Percentiles rank a stretch among this genome's conserved stretches.
Conservation (phyloP, 345 rosid species). For the Linum trigynum region DNA sequence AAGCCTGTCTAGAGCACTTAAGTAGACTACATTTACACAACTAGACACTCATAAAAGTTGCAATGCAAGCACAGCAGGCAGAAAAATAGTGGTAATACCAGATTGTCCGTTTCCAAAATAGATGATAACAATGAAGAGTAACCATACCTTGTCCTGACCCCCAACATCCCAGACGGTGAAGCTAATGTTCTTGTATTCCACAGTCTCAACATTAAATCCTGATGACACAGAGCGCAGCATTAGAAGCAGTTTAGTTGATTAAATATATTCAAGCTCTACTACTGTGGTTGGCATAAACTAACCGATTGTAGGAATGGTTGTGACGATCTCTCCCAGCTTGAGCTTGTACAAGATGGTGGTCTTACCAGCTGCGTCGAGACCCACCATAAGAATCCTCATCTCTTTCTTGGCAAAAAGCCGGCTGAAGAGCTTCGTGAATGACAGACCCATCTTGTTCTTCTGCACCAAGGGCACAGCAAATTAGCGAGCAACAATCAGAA, state of each 20-base stretch:
- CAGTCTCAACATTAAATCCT: conserved; percentile 4
- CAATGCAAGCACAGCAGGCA: background rate
- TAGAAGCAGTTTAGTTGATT: background rate
- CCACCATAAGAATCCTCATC: conserved; percentile 2
- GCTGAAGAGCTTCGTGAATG: conserved; percentile 3
- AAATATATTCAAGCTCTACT: background rate
- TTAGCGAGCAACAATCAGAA: background rate
- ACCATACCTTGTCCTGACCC: conserved; percentile 5
- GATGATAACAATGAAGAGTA: background rate
- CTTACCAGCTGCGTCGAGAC: conserved; percentile 5
- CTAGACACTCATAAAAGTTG: too few species aligned
- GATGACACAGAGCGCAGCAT: background rate
- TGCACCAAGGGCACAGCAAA: background rate
- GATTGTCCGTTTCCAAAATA: too few species aligned
- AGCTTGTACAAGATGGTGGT: conserved; percentile 4
- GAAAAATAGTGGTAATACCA: too few species aligned
- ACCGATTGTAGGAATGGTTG: conserved; percentile 3
- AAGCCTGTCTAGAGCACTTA: too few species aligned
- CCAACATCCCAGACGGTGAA: conserved; percentile 5
- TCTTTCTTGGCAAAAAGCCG: conserved; percentile 5
- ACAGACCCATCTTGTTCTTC: background rate
- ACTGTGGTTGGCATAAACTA: background rate
- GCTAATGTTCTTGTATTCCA: conserved; percentile 5
- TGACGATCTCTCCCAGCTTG: conserved; percentile 3
- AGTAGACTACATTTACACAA: too few species aligned